phyloP scores from a whole-genome alignment of 805 yeast species.

The Zygosaccharomyces bailii region DNA sequence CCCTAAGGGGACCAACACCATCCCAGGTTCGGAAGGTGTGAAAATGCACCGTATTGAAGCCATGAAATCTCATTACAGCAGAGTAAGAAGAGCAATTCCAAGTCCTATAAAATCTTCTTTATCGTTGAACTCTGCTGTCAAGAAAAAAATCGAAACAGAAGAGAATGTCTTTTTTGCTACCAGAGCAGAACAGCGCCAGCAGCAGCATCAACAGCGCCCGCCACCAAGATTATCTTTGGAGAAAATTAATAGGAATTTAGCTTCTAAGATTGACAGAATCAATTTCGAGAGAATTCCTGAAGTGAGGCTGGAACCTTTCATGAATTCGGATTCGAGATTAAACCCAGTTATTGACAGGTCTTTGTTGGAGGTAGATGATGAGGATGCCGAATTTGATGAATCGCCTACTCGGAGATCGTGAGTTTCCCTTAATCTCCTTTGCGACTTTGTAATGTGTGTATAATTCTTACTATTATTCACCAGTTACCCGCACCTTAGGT shows the following conservation, averaged over 20 bases:
- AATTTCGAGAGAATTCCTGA: constrained; percentile 25
- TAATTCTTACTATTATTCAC: too few relatives aligned
- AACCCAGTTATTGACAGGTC: constrained; percentile 16
- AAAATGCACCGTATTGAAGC: constrained; percentile 38
- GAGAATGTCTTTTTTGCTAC: constrained; percentile 3
- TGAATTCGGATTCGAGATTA: constrained; percentile 11
- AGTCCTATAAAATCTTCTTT: constrained; percentile 36
- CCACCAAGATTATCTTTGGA: constrained; percentile 23
- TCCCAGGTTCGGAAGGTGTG: constrained; percentile 40
- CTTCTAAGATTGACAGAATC: constrained; percentile 18
- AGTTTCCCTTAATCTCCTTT: not conserved
- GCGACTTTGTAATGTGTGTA: not conserved
- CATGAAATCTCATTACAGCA: constrained; percentile 36
- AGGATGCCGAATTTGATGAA: constrained; percentile 15
- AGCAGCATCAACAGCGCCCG: constrained; percentile 10
- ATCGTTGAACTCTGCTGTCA: constrained; percentile 19
- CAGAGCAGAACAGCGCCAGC: not conserved
- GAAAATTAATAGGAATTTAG: constrained; percentile 22
- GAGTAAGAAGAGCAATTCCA: constrained; percentile 38
- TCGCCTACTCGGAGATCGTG: constrained; percentile 19
- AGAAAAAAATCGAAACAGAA: constrained; percentile 13
- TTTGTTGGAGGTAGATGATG: constrained; percentile 13
- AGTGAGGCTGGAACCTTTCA: constrained; percentile 18
- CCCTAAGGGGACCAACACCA: constrained; percentile 18
- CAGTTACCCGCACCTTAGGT: constrained; percentile 12